Evolutionary conservation across 306 rosid genomes (phyloP), one percentile per base, ranked within the genome.

Genomic region (Medicago arabica): DNA sequence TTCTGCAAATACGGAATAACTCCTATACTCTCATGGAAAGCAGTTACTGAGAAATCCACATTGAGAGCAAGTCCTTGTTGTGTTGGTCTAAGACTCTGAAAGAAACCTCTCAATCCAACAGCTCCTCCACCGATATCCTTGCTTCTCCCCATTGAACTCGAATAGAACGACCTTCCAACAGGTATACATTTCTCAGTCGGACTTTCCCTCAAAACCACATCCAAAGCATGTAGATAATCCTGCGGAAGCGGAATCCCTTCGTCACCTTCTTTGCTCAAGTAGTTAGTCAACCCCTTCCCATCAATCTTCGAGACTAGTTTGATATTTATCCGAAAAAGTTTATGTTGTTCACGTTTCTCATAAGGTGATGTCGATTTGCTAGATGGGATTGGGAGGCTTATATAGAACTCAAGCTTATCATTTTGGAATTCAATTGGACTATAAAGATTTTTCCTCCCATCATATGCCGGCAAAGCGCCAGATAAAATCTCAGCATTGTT

Each of bases 41-140:
- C 96, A 15, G 97, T 90, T 75, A 96, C 97, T 0, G 99, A 96
- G 81, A 93, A 92, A 80, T 96, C 97, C 28, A 96, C 88, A 64
- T 96, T 96, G 69, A 96, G 89, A 71, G 97, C 96, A 39, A 96
- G 91, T 57, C 99, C 99, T 88, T 96, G 98, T 66, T 92, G 98
- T 0, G 98, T 96, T 39, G 97, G 98, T 47, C 99, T 55, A 73
- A 96, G 99, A 84, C 99, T 96, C 86, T 96, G 99, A 81, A 96
- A 96, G 87, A 92, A 96, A 67, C 99, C 99, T 83, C 99, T 86
- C 80, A 92, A 73, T 76, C 99, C 99, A 70, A 89, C 87, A 67
- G 95, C 98, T 68, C 99, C 99, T 18, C 98, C 99, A 34, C 99
- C 96, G 62, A 96, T 89, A 2, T 89, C 99, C 79, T 90, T 88